Evolutionary conservation across 2,329 filamentous ascomycete species (phyloP).

Genomic region (Leptosphaerulina australis): DNA sequence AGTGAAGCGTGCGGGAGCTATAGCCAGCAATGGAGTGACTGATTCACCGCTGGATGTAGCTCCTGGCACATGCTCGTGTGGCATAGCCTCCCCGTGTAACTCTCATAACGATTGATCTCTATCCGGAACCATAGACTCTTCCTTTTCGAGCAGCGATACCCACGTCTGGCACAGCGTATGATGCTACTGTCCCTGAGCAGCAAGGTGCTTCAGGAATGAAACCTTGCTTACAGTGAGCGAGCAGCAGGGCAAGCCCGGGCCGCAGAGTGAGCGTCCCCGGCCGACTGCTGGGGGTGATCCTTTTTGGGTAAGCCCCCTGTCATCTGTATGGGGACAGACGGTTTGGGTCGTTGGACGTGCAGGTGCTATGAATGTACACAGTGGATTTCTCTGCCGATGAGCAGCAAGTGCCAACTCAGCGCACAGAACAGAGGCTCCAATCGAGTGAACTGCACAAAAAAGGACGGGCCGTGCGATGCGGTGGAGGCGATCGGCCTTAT

Average conservation of each 20-base stretch:
- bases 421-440: slow-evolving; percentile 17
- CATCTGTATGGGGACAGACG: slow-evolving; percentile 29
- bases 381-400: slow-evolving; percentile 10
- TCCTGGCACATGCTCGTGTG: slow-evolving; percentile 46
- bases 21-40: slow-evolving; percentile 34
- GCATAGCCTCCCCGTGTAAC: slow-evolving; percentile 50
- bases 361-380: slow-evolving; percentile 10
- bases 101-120: slow-evolving; percentile 39
- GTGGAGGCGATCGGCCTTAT: slow-evolving; percentile 34
- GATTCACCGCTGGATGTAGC: slow-evolving; percentile 40
- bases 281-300: slow-evolving; percentile 22
- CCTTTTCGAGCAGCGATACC: slow-evolving; percentile 25
- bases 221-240: slow-evolving; percentile 20
- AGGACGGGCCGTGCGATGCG: slow-evolving; percentile 34
- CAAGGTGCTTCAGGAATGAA: slow-evolving; percentile 19
- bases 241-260: slow-evolving; percentile 31
- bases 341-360: slow-evolving; percentile 37
- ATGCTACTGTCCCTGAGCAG: slow-evolving; percentile 22
- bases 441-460: slow-evolving; percentile 25
- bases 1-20: slow-evolving; percentile 50
- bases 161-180: slow-evolving; percentile 22
- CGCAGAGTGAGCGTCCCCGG: slow-evolving; percentile 24
- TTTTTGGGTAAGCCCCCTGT: slow-evolving; percentile 25
- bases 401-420: slow-evolving; percentile 9
- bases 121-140: slow-evolving; percentile 33